Percentiles rank a stretch among this genome's conserved stretches.
Evolutionary conservation across 2,329 filamentous ascomycete genomes (phyloP).

Genomic region (Hansfordia pulvinata): DNA sequence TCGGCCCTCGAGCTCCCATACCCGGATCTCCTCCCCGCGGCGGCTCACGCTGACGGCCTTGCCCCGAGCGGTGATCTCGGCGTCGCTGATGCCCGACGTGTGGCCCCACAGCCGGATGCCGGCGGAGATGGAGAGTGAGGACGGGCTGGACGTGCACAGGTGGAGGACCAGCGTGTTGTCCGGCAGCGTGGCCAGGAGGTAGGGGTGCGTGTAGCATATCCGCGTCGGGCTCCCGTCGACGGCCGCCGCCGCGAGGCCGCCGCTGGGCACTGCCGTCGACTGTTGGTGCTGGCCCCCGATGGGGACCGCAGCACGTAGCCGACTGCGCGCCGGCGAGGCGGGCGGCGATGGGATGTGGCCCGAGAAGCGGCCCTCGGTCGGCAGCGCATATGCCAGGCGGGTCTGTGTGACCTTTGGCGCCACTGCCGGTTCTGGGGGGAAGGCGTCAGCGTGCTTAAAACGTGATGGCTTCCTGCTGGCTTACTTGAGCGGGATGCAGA

Average conservation of each 20-base stretch:
- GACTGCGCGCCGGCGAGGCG: slow-evolving; percentile 10
- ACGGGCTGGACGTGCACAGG: slow-evolving; percentile 60
- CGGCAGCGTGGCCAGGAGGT: slow-evolving; percentile 68
- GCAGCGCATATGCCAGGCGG: slow-evolving; percentile 24
- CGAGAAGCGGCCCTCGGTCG: too few relatives aligned
- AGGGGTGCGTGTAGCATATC: slow-evolving; percentile 66
- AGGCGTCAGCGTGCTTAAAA: slow-evolving; percentile 21
- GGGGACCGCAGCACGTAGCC: too few relatives aligned
- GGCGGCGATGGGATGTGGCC: slow-evolving; percentile 7
- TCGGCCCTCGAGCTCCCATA: slow-evolving; percentile 81
- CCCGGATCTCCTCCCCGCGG: slow-evolving; percentile 63
- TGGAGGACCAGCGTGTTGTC: slow-evolving; percentile 83
- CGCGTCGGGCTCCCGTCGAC: slow-evolving; percentile 37
- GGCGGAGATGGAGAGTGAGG: slow-evolving; percentile 52
- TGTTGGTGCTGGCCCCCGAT: neutral
- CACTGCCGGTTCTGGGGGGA: slow-evolving; percentile 14
- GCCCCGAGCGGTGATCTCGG: slow-evolving; percentile 70
- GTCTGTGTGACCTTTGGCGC: slow-evolving; percentile 22
- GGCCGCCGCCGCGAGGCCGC: slow-evolving; percentile 3
- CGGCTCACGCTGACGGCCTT: slow-evolving; percentile 84
- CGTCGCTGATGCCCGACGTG: slow-evolving; percentile 76
- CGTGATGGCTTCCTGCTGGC: slow-evolving; percentile 13
- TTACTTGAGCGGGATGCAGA: slow-evolving; percentile 13
- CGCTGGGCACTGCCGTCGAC: neutral
- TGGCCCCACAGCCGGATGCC: slow-evolving; percentile 80